phyloP scores from a whole-genome alignment of 2,329 filamentous ascomycete genomes.

The Chaetoscypha palmicola region DNA sequence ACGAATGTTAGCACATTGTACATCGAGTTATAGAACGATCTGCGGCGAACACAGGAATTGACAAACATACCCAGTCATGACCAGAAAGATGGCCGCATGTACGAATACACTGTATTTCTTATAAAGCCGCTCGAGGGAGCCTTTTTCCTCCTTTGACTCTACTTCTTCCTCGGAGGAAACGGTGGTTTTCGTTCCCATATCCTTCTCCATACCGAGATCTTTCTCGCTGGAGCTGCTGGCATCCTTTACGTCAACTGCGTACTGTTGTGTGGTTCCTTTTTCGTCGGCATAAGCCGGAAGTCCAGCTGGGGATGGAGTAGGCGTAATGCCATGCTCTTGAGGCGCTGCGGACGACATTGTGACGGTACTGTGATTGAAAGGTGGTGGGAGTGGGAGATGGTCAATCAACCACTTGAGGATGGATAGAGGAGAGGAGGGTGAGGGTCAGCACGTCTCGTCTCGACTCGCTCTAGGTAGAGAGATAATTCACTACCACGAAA shows the following conservation, averaged over 20 bases:
- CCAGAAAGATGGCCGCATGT: constrained; percentile 8
- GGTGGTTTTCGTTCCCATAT: constrained; percentile 5
- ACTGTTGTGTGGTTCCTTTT: background rate
- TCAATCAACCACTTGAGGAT: too few relatives aligned
- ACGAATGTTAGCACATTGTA: background rate
- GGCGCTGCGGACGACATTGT: background rate
- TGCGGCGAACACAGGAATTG: background rate
- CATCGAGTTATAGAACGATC: background rate
- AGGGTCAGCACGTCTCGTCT: too few relatives aligned
- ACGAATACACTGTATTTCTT: constrained; percentile 8
- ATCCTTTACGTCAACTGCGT: constrained; percentile 8
- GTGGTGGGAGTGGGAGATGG: background rate
- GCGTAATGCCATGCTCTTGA: constrained; percentile 3
- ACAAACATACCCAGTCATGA: constrained; percentile 13
- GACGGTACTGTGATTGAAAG: background rate
- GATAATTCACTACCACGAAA: background rate
- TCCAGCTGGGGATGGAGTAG: background rate
- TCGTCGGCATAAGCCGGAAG: constrained; percentile 8
- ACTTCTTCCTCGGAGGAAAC: constrained; percentile 6
- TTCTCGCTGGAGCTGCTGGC: constrained; percentile 6
- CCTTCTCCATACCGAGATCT: constrained; percentile 10
- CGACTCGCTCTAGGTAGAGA: too few relatives aligned
- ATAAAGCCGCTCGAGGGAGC: constrained; percentile 1
- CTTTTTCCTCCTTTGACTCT: background rate
- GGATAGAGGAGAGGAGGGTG: too few relatives aligned